Percentiles rank a stretch among this genome's conserved stretches.
Conservation (phyloP, 1,284 basidiomycete species). For the Leccinum insolens region DNA sequence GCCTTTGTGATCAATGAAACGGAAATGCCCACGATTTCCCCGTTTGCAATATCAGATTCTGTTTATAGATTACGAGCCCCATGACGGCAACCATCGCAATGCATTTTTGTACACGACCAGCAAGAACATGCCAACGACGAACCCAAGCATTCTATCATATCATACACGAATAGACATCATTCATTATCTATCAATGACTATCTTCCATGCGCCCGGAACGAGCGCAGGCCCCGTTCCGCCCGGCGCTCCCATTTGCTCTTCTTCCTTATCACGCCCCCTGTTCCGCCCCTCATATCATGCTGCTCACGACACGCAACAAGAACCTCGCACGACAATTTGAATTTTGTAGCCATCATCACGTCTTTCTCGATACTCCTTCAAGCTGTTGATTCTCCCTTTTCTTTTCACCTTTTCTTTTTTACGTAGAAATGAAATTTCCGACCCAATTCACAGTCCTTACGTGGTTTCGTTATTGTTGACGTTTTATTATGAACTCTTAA, state of each 20-base stretch:
- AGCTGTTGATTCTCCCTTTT: background rate
- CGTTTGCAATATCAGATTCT: slow-evolving; percentile 5
- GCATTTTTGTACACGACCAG: slow-evolving; percentile 27
- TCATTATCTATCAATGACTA: slow-evolving; percentile 4
- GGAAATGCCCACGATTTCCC: background rate
- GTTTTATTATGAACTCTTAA: background rate
- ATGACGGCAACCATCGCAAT: slow-evolving; percentile 22
- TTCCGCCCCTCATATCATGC: background rate
- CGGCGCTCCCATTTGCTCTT: background rate
- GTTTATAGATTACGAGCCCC: slow-evolving; percentile 26
- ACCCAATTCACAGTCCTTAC: background rate
- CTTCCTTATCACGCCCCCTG: background rate
- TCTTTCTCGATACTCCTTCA: background rate
- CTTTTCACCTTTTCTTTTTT: background rate
- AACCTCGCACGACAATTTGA: background rate
- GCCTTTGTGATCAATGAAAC: slow-evolving; percentile 10
- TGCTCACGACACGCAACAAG: background rate
- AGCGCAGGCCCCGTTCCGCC: slow-evolving; percentile 16
- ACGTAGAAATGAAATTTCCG: background rate
- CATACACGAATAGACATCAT: slow-evolving; percentile 27
- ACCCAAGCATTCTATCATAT: slow-evolving; percentile 22
- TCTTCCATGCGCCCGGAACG: background rate
- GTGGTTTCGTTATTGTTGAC: background rate
- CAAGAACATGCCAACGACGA: slow-evolving; percentile 16
- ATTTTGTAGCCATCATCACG: background rate